Base-by-base conservation (phyloP, 208 protist species). In the Leishmania lainsoni region DNA sequence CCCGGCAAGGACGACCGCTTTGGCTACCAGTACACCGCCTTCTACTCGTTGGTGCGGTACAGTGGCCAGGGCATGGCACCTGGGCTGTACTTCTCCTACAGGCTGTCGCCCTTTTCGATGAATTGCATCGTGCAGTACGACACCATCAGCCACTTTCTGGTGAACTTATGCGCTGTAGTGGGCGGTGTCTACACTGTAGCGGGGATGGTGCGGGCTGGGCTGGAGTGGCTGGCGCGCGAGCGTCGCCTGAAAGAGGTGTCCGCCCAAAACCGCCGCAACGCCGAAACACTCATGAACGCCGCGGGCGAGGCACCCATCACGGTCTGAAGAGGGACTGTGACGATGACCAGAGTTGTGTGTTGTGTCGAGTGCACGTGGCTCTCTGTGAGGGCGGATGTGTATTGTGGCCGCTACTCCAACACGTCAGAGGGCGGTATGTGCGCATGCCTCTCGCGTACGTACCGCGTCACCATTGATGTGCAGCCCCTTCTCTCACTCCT, bases 111-210 rank as follows among this genome's bases (percentile, higher is more conserved):
- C 17, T 87, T 83, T 79, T 80, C 83, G 20, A 78, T 86, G 72
- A 61, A 84, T 45, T 89, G 83, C 65, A 29, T 52, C 51, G 73
- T 78, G 68, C 54, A 72, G 26, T 82, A 89, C 77, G 83, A 83
- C 65, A 81, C 83, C 39, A 70, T 80, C 26, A 79, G 76, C n/a
- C 91, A 94, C 81, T 89, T 94, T 58, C 10, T 89, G 14, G 80
- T 94, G 63, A 78, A 94, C 51, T 63, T 92, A 49, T 94, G 91
- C 78, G 91, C 91, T 26, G 86, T 94, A 2, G 72, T 81, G 17
- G 91, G 88, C 48, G 91, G 91, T 14, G 89, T 94, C 29, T 92
- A 89, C 78, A 90, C 85, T 0, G 91, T 94, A 8, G 83, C 87
- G 5, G 76, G 87, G 39, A 83, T 94, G 52, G 6, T 94, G 26